Evolutionary conservation across 352 stramenopile genomes (phyloP).

Genomic region (Globisporangium spiculum): DNA sequence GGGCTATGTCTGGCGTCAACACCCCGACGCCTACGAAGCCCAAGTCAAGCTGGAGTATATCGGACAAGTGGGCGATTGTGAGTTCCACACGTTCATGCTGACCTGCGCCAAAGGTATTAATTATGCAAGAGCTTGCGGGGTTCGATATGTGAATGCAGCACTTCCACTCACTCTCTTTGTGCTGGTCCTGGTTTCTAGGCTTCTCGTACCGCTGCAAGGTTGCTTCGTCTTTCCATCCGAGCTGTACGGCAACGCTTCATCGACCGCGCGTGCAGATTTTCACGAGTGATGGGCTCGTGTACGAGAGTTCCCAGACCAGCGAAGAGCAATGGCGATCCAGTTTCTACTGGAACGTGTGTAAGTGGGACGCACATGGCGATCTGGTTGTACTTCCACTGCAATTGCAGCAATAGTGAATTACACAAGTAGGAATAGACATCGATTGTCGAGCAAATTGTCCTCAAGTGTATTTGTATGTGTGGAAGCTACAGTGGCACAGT

Average conservation of each 20-base stretch:
- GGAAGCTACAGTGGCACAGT: not conserved
- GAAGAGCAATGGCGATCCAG: constrained; percentile 27
- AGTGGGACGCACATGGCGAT: constrained; percentile 35
- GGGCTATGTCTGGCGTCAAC: constrained; percentile 21
- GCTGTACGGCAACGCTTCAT: constrained; percentile 21
- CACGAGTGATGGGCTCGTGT: constrained; percentile 36
- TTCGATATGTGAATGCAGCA: not conserved
- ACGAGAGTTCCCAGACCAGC: constrained; percentile 23
- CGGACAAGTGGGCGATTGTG: constrained; percentile 26
- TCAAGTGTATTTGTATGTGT: constrained; percentile 1
- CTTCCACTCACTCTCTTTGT: not conserved
- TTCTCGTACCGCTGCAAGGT: constrained; percentile 41
- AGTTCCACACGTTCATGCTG: constrained; percentile 37
- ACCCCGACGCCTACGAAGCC: constrained; percentile 3
- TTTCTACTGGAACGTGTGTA: constrained; percentile 59
- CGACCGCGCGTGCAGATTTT: constrained; percentile 54
- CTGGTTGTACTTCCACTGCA: constrained; percentile 14
- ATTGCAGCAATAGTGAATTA: not conserved
- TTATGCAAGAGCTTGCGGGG: not conserved
- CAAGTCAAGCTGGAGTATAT: constrained; percentile 32
- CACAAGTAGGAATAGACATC: not conserved
- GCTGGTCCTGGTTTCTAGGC: not conserved
- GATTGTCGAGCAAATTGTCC: not conserved
- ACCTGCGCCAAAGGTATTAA: constrained; percentile 24
- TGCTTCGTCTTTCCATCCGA: constrained; percentile 24